Base-by-base conservation (phyloP, 129 eudicot species). In the Dittrichia graveolens region DNA sequence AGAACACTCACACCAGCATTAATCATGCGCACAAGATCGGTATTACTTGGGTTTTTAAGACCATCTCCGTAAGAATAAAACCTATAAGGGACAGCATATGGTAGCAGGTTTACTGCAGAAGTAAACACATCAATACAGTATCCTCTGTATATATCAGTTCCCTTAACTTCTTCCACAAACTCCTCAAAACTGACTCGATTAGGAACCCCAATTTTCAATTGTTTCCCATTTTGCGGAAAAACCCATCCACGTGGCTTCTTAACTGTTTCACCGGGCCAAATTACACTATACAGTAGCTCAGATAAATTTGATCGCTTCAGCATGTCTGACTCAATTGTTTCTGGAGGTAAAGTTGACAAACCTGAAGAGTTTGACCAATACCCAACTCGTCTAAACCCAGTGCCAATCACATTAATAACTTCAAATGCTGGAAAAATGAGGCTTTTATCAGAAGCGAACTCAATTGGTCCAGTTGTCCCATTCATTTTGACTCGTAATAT, bases 211-310 rank as follows among this genome's bases (percentile, higher is more conserved):
- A 93, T 87, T 63, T 76, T 84, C 55, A 93, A 15, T 7, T 65
- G 79, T 34, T 72, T 87, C 40, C 92, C 96, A 15, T 85, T 85
- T 37, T 89, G 82, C 0, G 98, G 96, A 45, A 87, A 93, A 61
- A 87, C 98, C 96, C 96, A 93, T 42, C 98, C 98, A 10, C 90
- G 91, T 31, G 96, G 98, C 49, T 78, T 87, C 44, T 56, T 70
- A 12, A 77, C 63, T 18, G 87, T 82, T 75, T 87, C 79, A 14
- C 98, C 96, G 0, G 98, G 98, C 96, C 96, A 92, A 39, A 92
- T 42, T 9, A 81, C 88, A 24, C 64, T 54, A 58, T 74, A 58
- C 8, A 92, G 71, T 31, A 73, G 69, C 65, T 78, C 85, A 7
- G 71, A 69, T 16, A 87, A 73, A 46, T 63, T 46, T 3, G 95